A percentile compares a stretch with the other conserved stretches of the same genome.
Conservation (phyloP, 805 yeast species). For the Saccharomycopsis guyanensis region DNA sequence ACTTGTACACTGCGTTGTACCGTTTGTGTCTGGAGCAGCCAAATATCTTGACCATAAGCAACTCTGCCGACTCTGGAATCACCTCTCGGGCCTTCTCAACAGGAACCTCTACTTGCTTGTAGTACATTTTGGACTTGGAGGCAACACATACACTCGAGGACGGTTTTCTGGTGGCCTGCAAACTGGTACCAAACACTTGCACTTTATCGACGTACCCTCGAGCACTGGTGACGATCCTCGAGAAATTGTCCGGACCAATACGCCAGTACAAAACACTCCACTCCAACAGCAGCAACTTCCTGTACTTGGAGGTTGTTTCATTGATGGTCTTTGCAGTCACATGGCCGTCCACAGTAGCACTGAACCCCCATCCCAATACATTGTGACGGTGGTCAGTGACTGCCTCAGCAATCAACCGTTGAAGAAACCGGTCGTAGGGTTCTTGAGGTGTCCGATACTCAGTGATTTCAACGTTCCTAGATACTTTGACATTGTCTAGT, state of each 20-base stretch:
- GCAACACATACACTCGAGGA: neutral
- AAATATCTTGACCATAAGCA: neutral
- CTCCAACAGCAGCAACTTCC: neutral
- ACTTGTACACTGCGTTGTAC: neutral
- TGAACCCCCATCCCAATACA: slow-evolving; percentile 7
- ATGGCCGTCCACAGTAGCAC: neutral
- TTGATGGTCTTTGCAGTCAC: neutral
- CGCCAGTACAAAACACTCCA: slow-evolving; percentile 9
- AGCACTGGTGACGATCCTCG: neutral
- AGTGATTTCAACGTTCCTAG: neutral
- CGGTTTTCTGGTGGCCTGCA: neutral
- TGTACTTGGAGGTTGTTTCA: neutral
- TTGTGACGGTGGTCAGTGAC: slow-evolving; percentile 1
- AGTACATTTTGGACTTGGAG: neutral
- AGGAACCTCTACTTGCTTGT: neutral
- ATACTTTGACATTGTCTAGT: neutral
- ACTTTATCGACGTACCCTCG: neutral
- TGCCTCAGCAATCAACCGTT: neutral
- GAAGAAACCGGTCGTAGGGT: neutral
- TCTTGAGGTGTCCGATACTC: neutral
- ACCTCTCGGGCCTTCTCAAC: neutral
- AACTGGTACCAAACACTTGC: neutral
- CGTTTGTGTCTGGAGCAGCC: neutral
- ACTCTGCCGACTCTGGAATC: neutral
- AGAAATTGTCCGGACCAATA: slow-evolving; percentile 2